phyloP scores from a whole-genome alignment of 768 basidiomycete species.

The Hericium erinaceus region DNA sequence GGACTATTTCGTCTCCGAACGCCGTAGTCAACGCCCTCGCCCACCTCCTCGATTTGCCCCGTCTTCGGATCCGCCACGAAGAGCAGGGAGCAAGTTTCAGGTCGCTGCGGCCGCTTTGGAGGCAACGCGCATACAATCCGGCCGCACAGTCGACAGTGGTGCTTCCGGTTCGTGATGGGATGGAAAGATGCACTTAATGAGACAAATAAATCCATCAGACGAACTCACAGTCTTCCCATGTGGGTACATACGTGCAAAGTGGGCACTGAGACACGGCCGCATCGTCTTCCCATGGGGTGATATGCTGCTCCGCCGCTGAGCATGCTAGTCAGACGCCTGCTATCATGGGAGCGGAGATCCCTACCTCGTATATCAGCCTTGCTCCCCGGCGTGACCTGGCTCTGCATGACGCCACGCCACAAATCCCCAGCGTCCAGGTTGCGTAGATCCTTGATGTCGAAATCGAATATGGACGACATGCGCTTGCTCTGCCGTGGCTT shows the following conservation, averaged over 20 bases:
- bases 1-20: constrained; percentile 42
- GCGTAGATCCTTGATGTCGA: constrained; percentile 48
- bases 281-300: constrained; percentile 95
- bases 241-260: constrained; percentile 59
- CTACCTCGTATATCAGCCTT: constrained; percentile 64
- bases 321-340: neutral
- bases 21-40: constrained; percentile 78
- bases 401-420: constrained; percentile 54
- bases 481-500: constrained; percentile 26
- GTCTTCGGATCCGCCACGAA: constrained; percentile 81
- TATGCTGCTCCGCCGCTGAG: constrained; percentile 75
- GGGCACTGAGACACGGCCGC: constrained; percentile 68
- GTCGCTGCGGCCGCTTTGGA: constrained; percentile 59
- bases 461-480: constrained; percentile 65
- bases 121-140: constrained; percentile 87
- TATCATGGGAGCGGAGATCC: constrained; percentile 3
- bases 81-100: constrained; percentile 62
- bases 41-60: constrained; percentile 74
- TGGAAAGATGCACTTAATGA: constrained; percentile 63
- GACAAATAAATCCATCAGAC: neutral
- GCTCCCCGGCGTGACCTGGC: constrained; percentile 32
- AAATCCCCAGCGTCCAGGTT: constrained; percentile 59
- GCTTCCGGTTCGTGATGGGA: constrained; percentile 85
- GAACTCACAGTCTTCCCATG: neutral
- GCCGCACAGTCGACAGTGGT: constrained; percentile 93